phyloP scores from a whole-genome alignment of 2,329 filamentous ascomycete genomes.

The Macrophomina tecta region DNA sequence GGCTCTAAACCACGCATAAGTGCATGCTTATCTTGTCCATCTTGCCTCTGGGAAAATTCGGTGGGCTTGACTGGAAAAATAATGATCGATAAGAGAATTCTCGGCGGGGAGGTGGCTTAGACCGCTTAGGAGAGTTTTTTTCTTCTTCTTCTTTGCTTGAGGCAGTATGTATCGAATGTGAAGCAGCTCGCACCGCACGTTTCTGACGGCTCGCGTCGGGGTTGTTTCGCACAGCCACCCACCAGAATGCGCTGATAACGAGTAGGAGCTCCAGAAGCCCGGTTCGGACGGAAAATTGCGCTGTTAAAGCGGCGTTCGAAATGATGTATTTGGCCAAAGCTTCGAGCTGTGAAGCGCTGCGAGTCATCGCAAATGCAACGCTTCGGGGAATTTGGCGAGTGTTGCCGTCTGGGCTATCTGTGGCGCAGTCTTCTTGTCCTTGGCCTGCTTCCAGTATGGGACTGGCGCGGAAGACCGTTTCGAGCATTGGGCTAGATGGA shows the following conservation, averaged over 20 bases:
- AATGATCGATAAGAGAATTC: background rate
- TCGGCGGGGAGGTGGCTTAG: slow-evolving; percentile 7
- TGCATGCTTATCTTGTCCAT: background rate
- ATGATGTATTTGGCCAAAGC: background rate
- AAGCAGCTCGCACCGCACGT: slow-evolving; percentile 20
- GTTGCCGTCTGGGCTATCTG: background rate
- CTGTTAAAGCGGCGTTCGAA: slow-evolving; percentile 8
- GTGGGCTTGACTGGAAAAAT: background rate
- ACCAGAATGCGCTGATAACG: slow-evolving; percentile 4
- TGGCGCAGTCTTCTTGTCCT: background rate
- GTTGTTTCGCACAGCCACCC: slow-evolving; percentile 16
- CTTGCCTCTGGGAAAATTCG: background rate
- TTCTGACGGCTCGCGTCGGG: slow-evolving; percentile 9
- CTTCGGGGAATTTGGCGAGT: background rate
- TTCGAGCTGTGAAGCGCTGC: background rate
- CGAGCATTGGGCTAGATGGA: background rate
- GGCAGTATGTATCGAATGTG: background rate
- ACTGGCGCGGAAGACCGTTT: background rate
- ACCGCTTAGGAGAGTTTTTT: background rate
- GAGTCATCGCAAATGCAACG: background rate
- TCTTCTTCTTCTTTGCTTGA: background rate
- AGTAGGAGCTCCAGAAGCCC: background rate
- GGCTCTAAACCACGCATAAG: background rate
- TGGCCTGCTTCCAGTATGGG: background rate
- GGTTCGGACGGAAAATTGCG: background rate